Evolutionary conservation across 345 rosid species (phyloP), one percentile per base, ranked within the genome.

Genomic region (Rhizophora mangle): DNA sequence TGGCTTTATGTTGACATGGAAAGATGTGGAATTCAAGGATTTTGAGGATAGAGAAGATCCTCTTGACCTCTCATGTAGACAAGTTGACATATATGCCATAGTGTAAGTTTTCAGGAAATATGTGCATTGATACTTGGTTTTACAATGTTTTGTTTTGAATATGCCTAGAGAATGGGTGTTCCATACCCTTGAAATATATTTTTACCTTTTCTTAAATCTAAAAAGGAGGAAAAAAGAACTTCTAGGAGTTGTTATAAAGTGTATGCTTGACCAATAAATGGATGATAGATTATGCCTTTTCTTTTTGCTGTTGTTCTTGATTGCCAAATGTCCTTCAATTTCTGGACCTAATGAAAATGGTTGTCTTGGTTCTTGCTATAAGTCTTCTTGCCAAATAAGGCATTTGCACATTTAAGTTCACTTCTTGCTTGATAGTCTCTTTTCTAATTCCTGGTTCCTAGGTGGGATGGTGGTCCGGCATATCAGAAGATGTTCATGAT

Each of bases 381-480:
- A 11, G 18, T 3, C 18, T 43, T 43, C 15, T 18, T 13, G 3
- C 15, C 47, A 11, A 10, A 13, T 43, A 43, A 43, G 47, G 11
- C 47, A 10, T 13, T 43, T 43, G 47, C 47, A 43, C 5, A 21
- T 29, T 21, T 26, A 66, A 63, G 43, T 59, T 63, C 21, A 37
- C 49, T 63, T 57, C 32, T 51, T 57, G 2, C 34, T 34, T 19
- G 21, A 30, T 29, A 47, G 26, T 37, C 65, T 43, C 20, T 37
- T 55, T 64, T 26, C 29, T 73, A 27, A 4, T n/a, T 67, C 11
- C 37, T 74, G 64, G 72, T 30, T 76, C 75, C 34, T 57, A 94
- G 98, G 87, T 94, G 74, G 98, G 98, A 64, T 94, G 98, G 98
- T 94, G 98, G 98, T 84, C 97, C 36, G 98, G 98, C 54, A 76